Evolutionary conservation across 495 filamentous ascomycete species (phyloP), one percentile per base, ranked within the genome.

Genomic region (Penicillium diatomitis): DNA sequence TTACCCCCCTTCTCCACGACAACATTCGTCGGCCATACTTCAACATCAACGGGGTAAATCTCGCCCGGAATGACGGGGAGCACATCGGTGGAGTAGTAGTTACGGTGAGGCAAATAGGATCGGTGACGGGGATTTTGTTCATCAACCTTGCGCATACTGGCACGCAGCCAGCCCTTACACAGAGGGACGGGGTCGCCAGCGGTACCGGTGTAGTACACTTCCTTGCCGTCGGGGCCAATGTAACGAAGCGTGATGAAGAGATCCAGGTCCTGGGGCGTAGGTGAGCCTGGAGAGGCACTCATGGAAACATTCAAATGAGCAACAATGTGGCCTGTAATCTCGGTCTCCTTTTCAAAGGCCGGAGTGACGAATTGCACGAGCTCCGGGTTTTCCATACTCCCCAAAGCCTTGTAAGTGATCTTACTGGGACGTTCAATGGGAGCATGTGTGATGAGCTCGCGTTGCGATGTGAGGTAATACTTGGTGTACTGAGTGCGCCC

Each of bases 11-110:
- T 49, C 44, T 46, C 32, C 9, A 83, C 72, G 4, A 86, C 71
- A 0, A 83, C 78, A 58, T 83, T 83, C 0, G 80, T 85, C 10
- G 83, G 83, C 83, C 82, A 85, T 4, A 85, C 57, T 65, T 86
- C 83, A 7, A 86, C 70, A 52, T 84, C 82, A 0, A 85, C 79
- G 0, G 58, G 58, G 49, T 86, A 85, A 4, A 85, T 71, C 49
- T 79, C 73, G 0, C 74, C 75, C 0, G 71, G 64, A 29, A 75
- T 67, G 0, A 85, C 77, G 9, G 69, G 68, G 32, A 70, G 69
- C 4, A 77, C 74, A 47, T 84, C 82, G 0, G 61, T 76, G 10
- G 71, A 77, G 48, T 71, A 64, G 53, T 85, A 85, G n/a, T 83
- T 69, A 5, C 82, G 73, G 46, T 80, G 65, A 10, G 83, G 82